phyloP scores from a whole-genome alignment of 2,329 filamentous ascomycete genomes.

The Pseudovirgaria hyperparasitica region DNA sequence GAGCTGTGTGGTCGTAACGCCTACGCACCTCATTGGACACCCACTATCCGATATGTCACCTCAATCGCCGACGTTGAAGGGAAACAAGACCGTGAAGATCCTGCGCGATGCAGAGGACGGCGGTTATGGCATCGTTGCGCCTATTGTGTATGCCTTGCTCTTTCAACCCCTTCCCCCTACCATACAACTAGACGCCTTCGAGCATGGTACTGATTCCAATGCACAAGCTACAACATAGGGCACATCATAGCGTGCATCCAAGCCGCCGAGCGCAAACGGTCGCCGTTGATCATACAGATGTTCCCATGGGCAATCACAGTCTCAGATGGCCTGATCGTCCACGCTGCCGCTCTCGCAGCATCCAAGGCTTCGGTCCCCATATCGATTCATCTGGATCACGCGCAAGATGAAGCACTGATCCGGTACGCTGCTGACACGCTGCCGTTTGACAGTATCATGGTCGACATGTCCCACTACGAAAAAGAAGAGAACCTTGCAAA shows the following conservation, averaged over 20 bases:
- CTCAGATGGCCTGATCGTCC: slow-evolving; percentile 31
- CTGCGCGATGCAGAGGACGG: slow-evolving; percentile 41
- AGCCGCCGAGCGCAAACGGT: slow-evolving; percentile 5
- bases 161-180: neutral
- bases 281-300: slow-evolving; percentile 6
- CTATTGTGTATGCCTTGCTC: slow-evolving; percentile 5
- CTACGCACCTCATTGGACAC: too few relatives aligned
- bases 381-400: slow-evolving; percentile 27
- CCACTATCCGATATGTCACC: too few relatives aligned
- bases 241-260: slow-evolving; percentile 5
- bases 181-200: slow-evolving; percentile 7
- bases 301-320: slow-evolving; percentile 50
- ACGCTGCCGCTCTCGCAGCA: slow-evolving; percentile 22
- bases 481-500: slow-evolving; percentile 55
- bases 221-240: slow-evolving; percentile 6
- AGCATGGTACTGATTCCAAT: too few relatives aligned
- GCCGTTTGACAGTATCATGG: slow-evolving; percentile 57
- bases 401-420: slow-evolving; percentile 24
- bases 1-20: too few relatives aligned
- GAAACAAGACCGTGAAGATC: slow-evolving; percentile 22
- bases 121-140: slow-evolving; percentile 41
- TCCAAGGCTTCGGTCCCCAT: slow-evolving; percentile 21
- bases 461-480: slow-evolving; percentile 64
- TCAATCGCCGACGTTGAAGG: too few relatives aligned
- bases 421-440: slow-evolving; percentile 26